A percentile compares a stretch with the other conserved stretches of the same genome.
These are phyloP conservation scores for Sporothrix pseudoabietina DNA, from an alignment of 2,329 filamentous ascomycete species.

Conservation along the genomic window DNA sequence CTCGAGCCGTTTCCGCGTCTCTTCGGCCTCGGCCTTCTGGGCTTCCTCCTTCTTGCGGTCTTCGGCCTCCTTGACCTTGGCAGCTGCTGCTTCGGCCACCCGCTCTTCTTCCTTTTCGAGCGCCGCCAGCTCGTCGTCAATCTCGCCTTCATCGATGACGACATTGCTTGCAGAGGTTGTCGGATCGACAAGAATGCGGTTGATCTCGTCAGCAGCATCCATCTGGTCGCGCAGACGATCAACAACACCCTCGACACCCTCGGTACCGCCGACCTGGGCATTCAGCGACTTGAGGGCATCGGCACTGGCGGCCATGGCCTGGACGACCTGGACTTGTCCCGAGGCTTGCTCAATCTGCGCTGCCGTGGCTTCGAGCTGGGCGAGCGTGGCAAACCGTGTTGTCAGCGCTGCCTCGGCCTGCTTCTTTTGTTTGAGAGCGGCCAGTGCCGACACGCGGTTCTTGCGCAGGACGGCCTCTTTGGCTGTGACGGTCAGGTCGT, in stretches of 20 bases:
- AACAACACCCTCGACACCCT: conserved; percentile 74
- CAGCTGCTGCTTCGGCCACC: background rate
- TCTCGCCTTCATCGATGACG: conserved; percentile 73
- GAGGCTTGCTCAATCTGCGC: conserved; percentile 81
- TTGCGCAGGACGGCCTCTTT: conserved; percentile 64
- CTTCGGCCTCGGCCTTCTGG: conserved; percentile 50
- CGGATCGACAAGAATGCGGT: conserved; percentile 70
- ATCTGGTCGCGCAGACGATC: conserved; percentile 78
- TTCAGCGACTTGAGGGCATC: conserved; percentile 74
- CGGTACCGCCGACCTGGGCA: conserved; percentile 72
- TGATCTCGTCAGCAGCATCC: conserved; percentile 78
- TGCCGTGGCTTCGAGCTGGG: conserved; percentile 82
- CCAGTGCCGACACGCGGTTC: conserved; percentile 73
- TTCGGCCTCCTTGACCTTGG: conserved; percentile 54
- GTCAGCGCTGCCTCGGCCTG: conserved; percentile 66
- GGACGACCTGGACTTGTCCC: conserved; percentile 80
- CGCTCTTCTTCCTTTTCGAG: conserved; percentile 63
- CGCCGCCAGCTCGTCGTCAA: conserved; percentile 83
- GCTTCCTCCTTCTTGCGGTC: conserved; percentile 32
- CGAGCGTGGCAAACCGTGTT: conserved; percentile 29
- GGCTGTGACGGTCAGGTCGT: conserved; percentile 65
- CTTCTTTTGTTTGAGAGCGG: conserved; percentile 81
- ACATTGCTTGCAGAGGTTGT: conserved; percentile 35
- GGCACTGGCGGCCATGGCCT: conserved; percentile 77
- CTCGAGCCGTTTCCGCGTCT: conserved; percentile 53